phyloP scores from a whole-genome alignment of 2,329 filamentous ascomycete genomes.

The Teratosphaeria epicoccoides region DNA sequence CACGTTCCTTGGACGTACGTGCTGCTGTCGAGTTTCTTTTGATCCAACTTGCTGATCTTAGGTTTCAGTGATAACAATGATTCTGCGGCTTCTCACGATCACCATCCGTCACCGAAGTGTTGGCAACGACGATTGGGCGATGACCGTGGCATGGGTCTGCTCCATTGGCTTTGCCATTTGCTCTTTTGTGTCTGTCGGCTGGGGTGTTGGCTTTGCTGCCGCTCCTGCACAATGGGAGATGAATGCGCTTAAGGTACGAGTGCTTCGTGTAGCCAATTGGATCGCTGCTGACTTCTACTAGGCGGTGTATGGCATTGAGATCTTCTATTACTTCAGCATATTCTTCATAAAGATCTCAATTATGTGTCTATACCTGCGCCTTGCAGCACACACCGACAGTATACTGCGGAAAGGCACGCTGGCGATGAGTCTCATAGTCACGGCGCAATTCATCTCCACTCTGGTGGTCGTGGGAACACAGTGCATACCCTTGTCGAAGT shows the following conservation, averaged over 20 bases:
- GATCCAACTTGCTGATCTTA: background rate
- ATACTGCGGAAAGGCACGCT: constrained; percentile 12
- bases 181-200: constrained; percentile 12
- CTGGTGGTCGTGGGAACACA: constrained; percentile 28
- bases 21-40: background rate
- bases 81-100: constrained; percentile 11
- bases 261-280: background rate
- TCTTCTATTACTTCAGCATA: constrained; percentile 32
- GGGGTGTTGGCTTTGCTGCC: constrained; percentile 13
- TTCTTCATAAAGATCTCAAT: constrained; percentile 32
- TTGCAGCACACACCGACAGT: constrained; percentile 16
- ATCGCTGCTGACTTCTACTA: background rate
- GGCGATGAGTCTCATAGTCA: constrained; percentile 25
- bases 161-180: constrained; percentile 11
- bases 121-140: constrained; percentile 14
- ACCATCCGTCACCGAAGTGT: constrained; percentile 9
- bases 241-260: constrained; percentile 11
- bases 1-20: constrained; percentile 3
- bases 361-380: constrained; percentile 30
- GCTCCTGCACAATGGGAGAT: constrained; percentile 10
- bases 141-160: constrained; percentile 12
- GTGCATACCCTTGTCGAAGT: constrained; percentile 27
- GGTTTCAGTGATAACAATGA: constrained; percentile 3
- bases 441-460: constrained; percentile 25
- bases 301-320: constrained; percentile 20